phyloP scores from a whole-genome alignment of 352 stramenopile genomes.

The Globisporangium acanthophoron region DNA sequence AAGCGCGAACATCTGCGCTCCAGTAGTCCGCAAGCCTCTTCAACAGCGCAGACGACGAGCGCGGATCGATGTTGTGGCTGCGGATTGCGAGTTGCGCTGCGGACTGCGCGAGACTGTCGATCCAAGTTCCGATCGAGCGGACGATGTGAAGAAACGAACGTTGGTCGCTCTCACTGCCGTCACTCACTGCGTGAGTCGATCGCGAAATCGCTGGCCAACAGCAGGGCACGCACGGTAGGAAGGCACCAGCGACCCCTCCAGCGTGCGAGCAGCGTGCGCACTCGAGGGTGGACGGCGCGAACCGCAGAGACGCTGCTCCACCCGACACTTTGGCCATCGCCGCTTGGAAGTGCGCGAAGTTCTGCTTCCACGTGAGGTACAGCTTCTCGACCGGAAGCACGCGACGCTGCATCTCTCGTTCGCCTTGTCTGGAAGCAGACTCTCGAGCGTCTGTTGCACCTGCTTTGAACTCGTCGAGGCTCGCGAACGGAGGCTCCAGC shows the following conservation, averaged over 20 bases:
- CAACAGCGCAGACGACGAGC: constrained; percentile 12
- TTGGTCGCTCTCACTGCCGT: not conserved
- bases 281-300: not conserved
- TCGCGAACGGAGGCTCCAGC: constrained; percentile 17
- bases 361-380: constrained; percentile 19
- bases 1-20: not conserved
- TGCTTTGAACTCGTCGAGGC: constrained; percentile 22
- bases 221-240: constrained; percentile 22
- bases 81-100: constrained; percentile 15
- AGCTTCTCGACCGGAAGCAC: constrained; percentile 14
- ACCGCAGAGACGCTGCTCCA: not conserved
- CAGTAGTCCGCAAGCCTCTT: constrained; percentile 8
- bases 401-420: not conserved
- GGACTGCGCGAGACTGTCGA: constrained; percentile 17
- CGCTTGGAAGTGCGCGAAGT: constrained; percentile 9
- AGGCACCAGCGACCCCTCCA: not conserved
- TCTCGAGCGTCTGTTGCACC: not conserved
- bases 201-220: constrained; percentile 15
- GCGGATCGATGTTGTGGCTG: constrained; percentile 25
- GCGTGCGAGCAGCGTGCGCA: not conserved
- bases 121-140: constrained; percentile 15
- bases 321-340: not conserved
- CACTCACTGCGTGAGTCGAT: constrained; percentile 1
- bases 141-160: constrained; percentile 1
- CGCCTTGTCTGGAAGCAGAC: not conserved